A percentile compares a stretch with the other conserved stretches of the same genome.
These are phyloP conservation scores for Pyrenochaeta sp. DNA, from an alignment of 2,329 filamentous ascomycete species.

Conservation along the genomic window DNA sequence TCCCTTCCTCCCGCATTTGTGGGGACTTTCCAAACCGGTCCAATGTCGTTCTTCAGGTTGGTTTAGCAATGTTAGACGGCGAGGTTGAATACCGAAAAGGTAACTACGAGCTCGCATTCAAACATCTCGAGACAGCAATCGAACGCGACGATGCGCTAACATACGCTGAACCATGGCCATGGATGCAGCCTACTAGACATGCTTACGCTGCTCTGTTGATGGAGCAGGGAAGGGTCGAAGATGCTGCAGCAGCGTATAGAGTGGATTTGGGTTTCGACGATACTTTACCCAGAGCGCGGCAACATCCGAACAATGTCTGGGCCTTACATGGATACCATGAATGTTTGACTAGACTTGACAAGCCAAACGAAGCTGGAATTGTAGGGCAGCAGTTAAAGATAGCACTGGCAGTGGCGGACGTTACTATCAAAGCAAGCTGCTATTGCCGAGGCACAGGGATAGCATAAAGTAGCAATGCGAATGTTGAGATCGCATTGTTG, in stretches of 20 bases:
- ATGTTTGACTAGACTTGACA: slow-evolving; percentile 67
- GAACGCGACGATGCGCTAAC: slow-evolving; percentile 68
- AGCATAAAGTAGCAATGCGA: not conserved
- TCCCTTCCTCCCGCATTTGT: slow-evolving; percentile 66
- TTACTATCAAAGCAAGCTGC: slow-evolving; percentile 66
- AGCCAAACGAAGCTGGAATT: slow-evolving; percentile 57
- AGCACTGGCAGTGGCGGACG: slow-evolving; percentile 66
- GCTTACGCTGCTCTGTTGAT: slow-evolving; percentile 74
- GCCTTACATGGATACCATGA: slow-evolving; percentile 77
- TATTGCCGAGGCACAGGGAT: slow-evolving; percentile 55
- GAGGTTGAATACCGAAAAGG: slow-evolving; percentile 75
- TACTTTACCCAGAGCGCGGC: slow-evolving; percentile 69
- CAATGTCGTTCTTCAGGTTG: slow-evolving; percentile 68
- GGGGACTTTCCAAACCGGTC: slow-evolving; percentile 74
- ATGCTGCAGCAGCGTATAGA: slow-evolving; percentile 49
- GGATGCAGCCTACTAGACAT: slow-evolving; percentile 79
- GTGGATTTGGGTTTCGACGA: slow-evolving; percentile 54
- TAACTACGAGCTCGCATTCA: slow-evolving; percentile 67
- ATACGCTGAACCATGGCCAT: slow-evolving; percentile 80
- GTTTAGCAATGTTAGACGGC: slow-evolving; percentile 71
- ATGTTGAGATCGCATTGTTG: not conserved
- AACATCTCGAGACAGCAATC: slow-evolving; percentile 66
- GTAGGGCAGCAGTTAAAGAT: slow-evolving; percentile 60
- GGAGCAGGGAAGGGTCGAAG: slow-evolving; percentile 65
- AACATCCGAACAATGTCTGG: slow-evolving; percentile 80